Base-by-base conservation (phyloP, 2,329 filamentous ascomycete species). In the Aspergillus costaricaensis region DNA sequence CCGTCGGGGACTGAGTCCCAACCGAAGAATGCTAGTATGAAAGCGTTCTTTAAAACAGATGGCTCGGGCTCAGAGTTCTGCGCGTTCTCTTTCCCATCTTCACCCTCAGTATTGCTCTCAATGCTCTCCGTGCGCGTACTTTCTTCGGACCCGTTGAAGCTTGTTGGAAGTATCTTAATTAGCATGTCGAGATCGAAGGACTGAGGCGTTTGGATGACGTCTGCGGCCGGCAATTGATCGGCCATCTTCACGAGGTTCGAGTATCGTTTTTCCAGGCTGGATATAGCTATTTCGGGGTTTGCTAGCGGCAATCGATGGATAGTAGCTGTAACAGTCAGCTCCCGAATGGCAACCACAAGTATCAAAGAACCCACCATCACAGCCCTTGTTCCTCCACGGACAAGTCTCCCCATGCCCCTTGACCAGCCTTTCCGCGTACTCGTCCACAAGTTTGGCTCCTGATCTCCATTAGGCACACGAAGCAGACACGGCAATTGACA, bases 331-430 rank as follows among this genome's bases (percentile, higher is more conserved):
- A 48, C 8, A 19, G n/a, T 17, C 41, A 21, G 39, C 23, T 47
- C 8, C 2, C 38, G 59, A 76, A 58, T 74, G 64, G 50, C 15
- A 62, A 68, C 23, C 69, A 57, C 52, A 19, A 17, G 48, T n/a
- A 17, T 30, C 39, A 21, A 14, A 14, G 21, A 57, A 65, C 72
- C 55, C 80, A 91, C 90, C 88, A 76, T 96, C 92, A 73, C 93
- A 97, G n/a, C 92, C 92, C 61, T 87, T 87, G 73, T 87, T 90
- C 68, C 87, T 86, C 95, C 94, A 99, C 17, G 95, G 81, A 72
- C 94, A 99, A 63, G 87, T 88, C 55, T 92, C 88, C 27, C 88
- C 84, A 73, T 99, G 94, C 2, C 88, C 90, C 23, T 86, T 83
- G 14, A 90, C 78, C 55, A 97, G 88, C 61, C 94, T 80, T 54